Base-by-base conservation (phyloP, 768 basidiomycete species). In the Dacryopinax primogenitus region DNA sequence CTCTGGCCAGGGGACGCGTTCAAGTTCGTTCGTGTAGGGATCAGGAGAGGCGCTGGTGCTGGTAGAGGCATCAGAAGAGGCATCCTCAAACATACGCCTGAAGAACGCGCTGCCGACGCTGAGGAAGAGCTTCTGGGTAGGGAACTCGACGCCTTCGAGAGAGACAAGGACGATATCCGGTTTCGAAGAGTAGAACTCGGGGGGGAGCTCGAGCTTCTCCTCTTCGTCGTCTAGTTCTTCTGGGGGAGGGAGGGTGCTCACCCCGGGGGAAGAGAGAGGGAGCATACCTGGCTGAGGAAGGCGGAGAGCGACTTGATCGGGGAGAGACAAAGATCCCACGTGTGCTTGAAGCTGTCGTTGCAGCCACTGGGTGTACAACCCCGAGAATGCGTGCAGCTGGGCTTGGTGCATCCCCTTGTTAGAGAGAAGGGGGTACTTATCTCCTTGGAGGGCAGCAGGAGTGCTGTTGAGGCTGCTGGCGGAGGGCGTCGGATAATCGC, bases 331-430 rank as follows among this genome's bases (percentile, higher is more conserved):
- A n/a, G n/a, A n/a, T n/a, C n/a, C n/a, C n/a, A n/a, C n/a, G n/a
- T 58, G 51, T 2, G 51, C 51, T 6, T 58, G 51, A 3, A 58
- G 21, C 26, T 58, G 51, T 30, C 51, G 51, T 30, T 58, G 51
- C 26, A 58, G 51, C 51, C 51, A 58, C 26, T 28, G 51, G 11
- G 51, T 58, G 51, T 58, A 58, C 9, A 58, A 18, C 9, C 51
- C 51, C 30, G 51, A 58, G 30, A 58, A 58, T 23, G 51, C 51
- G 51, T 58, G 51, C 51, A 58, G 51, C 51, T 58, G 51, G 15
- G 51, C 51, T 58, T 58, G 51, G 26, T 58, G 51, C 51, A 58
- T 58, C 51, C n/a, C n/a, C n/a, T n/a, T n/a, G n/a, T n/a, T n/a
- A n/a, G n/a, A n/a, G n/a, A n/a, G n/a, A n/a, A n/a, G n/a, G n/a